phyloP scores from a whole-genome alignment of 768 basidiomycete species.

The Naematelia encephala region DNA sequence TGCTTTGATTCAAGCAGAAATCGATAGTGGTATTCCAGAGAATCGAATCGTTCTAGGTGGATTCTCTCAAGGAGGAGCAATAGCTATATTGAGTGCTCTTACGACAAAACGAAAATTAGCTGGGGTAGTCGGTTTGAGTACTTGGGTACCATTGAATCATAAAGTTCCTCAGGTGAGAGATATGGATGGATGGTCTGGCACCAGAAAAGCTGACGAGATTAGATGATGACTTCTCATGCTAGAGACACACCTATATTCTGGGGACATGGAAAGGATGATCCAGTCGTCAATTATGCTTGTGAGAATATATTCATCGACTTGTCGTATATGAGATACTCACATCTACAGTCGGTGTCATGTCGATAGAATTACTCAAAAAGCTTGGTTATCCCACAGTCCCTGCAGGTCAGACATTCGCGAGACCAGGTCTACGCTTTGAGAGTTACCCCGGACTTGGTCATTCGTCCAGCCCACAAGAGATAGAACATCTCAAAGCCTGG shows the following conservation, averaged over 20 bases:
- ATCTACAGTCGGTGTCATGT: slow-evolving; percentile 53
- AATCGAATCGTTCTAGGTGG: slow-evolving; percentile 78
- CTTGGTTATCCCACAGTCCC: slow-evolving; percentile 55
- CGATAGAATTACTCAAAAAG: slow-evolving; percentile 59
- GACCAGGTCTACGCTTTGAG: slow-evolving; percentile 65
- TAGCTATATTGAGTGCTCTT: slow-evolving; percentile 72
- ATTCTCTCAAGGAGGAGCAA: slow-evolving; percentile 78
- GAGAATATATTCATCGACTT: slow-evolving; percentile 11
- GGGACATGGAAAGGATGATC: slow-evolving; percentile 77
- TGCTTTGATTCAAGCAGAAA: slow-evolving; percentile 68
- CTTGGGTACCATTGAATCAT: slow-evolving; percentile 68
- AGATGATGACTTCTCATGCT: slow-evolving; percentile 66
- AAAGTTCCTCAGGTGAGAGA: slow-evolving; percentile 58
- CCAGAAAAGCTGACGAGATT: slow-evolving; percentile 2
- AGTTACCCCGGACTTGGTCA: slow-evolving; percentile 69
- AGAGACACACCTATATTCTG: slow-evolving; percentile 72
- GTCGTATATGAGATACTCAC: slow-evolving; percentile 8
- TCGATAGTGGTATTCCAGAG: slow-evolving; percentile 66
- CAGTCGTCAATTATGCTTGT: slow-evolving; percentile 63
- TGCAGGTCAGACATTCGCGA: slow-evolving; percentile 26
- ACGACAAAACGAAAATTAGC: slow-evolving; percentile 65
- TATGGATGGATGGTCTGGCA: too few species aligned
- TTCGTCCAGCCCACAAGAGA: slow-evolving; percentile 62
- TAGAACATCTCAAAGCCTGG: slow-evolving; percentile 69
- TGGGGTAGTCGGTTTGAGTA: slow-evolving; percentile 70